Percentiles rank a stretch among this genome's conserved stretches.
These are phyloP conservation scores for Alternaria sp. DNA, from an alignment of 2,329 filamentous ascomycete genomes.

Conservation along the genomic window DNA sequence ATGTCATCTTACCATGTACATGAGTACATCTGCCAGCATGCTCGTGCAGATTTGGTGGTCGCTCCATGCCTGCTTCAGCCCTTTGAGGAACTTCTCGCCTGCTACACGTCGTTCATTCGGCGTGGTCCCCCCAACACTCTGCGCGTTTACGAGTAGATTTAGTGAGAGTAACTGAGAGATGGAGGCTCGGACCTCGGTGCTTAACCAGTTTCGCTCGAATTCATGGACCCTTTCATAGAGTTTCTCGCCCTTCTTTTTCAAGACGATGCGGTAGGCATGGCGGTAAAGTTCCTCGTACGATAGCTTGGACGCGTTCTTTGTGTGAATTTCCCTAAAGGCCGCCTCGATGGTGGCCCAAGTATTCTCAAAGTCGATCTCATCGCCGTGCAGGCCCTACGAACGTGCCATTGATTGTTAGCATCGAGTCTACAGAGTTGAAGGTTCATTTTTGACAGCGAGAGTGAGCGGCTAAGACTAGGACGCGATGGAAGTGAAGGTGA, in stretches of 20 bases:
- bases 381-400: conserved; percentile 65
- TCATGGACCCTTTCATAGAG: conserved; percentile 82
- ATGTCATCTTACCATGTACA: conserved; percentile 78
- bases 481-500: conserved; percentile 15
- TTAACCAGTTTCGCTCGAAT: conserved; percentile 85
- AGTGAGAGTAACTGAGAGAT: conserved; percentile 76
- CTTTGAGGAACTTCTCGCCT: conserved; percentile 82
- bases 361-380: conserved; percentile 80
- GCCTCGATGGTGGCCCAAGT: conserved; percentile 80
- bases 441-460: not conserved
- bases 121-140: conserved; percentile 63
- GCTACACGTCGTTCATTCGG: conserved; percentile 79
- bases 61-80: conserved; percentile 80
- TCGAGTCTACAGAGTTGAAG: not conserved
- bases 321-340: conserved; percentile 87
- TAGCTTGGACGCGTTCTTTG: conserved; percentile 85
- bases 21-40: conserved; percentile 94
- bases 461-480: not conserved
- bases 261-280: conserved; percentile 89
- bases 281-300: conserved; percentile 97
- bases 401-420: conserved; percentile 27
- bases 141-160: conserved; percentile 67
- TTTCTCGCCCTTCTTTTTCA: conserved; percentile 82
- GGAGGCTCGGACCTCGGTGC: conserved; percentile 72
- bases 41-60: conserved; percentile 93